Base-by-base conservation (phyloP, 352 stramenopile genomes). In the Globisporangium carolinianum region DNA sequence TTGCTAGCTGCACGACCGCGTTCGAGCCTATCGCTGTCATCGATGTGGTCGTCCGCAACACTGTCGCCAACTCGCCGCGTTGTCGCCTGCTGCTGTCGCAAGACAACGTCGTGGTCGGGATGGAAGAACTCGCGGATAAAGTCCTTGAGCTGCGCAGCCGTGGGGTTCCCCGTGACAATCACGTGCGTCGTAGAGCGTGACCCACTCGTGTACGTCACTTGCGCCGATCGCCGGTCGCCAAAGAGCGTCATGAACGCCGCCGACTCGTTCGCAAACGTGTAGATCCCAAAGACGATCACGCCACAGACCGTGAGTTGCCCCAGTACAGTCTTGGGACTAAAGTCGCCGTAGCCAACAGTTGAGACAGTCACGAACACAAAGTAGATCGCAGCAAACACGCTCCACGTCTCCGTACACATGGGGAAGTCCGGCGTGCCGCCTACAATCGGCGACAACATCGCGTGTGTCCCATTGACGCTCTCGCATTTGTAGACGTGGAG, bases 61-160 rank as follows among this genome's bases (percentile, higher is more conserved):
- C 37, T 57, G 6, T 58, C 62, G 4, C 60, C 52, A 32, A 32
- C 24, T 32, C 24, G 24, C 24, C 24, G 24, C 24, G 48, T 67
- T 42, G 0, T 57, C 37, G 14, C 55, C 38, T 63, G 43, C 32
- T 38, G 7, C 45, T 42, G 36, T 76, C 61, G 32, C 24, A 79
- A 77, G 10, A 68, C 53, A 9, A 65, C 72, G 15, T 92, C 76
- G 50, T 95, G 86, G 41, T 95, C 83, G 2, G 83, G 82, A 46
- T 95, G 86, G 62, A 95, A 95, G 65, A 95, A 94, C 57, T 95
- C 86, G 55, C 82, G 83, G 18, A 95, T 89, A 53, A 95, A 94
- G 36, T 95, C 86, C 52, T 91, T 88, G 4, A 85, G 82, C 61
- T 95, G 86, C 0, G 79, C 76, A 0, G 77, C 69, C 0, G 86